Conservation (phyloP, 345 rosid species). For the Arabis hirsuta region DNA sequence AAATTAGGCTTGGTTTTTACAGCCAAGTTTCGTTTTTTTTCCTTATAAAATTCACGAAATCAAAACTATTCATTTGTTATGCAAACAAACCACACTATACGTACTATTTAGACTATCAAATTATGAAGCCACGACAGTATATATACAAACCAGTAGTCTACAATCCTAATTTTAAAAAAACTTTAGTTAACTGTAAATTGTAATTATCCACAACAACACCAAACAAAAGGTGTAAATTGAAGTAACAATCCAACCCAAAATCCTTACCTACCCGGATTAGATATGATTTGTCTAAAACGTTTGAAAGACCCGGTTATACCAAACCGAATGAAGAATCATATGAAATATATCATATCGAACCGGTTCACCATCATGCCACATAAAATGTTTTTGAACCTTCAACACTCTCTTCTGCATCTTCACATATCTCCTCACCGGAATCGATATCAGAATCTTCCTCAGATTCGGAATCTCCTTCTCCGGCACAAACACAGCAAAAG, state of each 20-base stretch:
- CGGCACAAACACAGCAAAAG: constrained; percentile 68
- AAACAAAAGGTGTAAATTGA: neutral
- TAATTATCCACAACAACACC: too few relatives aligned
- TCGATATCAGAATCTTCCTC: constrained; percentile 64
- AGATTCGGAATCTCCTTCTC: constrained; percentile 78
- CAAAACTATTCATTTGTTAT: too few relatives aligned
- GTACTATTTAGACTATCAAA: too few relatives aligned
- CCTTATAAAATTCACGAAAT: too few relatives aligned
- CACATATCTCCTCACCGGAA: constrained; percentile 62
- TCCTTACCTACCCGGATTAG: neutral
- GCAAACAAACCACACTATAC: too few relatives aligned
- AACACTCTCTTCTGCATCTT: constrained; percentile 67
- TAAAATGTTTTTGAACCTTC: constrained; percentile 77
- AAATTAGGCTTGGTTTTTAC: too few relatives aligned
- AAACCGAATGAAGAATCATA: constrained; percentile 83
- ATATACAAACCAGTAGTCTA: too few relatives aligned
- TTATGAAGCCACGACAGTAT: too few relatives aligned
- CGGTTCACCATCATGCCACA: constrained; percentile 75
- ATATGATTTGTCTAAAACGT: constrained; percentile 27
- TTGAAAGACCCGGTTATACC: constrained; percentile 76
- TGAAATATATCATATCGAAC: constrained; percentile 73
- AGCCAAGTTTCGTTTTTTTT: too few relatives aligned
- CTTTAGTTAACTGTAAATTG: too few relatives aligned
- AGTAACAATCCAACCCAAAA: neutral
- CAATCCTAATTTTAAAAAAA: too few relatives aligned